These are phyloP conservation scores for Triglochin maritima DNA, from an alignment of 106 monocot genomes.

Conservation along the genomic window DNA sequence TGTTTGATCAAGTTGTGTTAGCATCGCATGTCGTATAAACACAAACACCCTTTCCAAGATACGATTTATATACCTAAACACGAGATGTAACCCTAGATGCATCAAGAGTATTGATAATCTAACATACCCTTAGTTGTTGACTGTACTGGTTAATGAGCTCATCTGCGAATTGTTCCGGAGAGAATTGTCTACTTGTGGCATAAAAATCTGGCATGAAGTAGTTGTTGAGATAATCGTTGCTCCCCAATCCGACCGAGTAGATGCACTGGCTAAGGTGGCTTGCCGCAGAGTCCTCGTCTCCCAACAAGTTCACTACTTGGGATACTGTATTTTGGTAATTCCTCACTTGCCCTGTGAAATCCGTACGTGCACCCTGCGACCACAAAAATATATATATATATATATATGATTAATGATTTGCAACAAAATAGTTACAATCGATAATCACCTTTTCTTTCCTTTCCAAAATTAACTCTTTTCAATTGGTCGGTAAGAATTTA, in stretches of 20 bases:
- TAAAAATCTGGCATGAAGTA: constrained; percentile 89
- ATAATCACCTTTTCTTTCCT: too few relatives aligned
- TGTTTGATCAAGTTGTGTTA: too few relatives aligned
- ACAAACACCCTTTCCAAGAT: too few relatives aligned
- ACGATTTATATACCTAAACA: too few relatives aligned
- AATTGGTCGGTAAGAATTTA: background rate
- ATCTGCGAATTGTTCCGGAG: constrained; percentile 57
- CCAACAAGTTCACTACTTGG: constrained; percentile 44
- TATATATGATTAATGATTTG: too few relatives aligned
- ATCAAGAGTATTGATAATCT: too few relatives aligned
- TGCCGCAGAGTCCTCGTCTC: constrained; percentile 50
- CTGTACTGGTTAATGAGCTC: constrained; percentile 55
- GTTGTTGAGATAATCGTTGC: constrained; percentile 99
- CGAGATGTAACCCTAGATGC: too few relatives aligned
- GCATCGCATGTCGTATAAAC: too few relatives aligned
- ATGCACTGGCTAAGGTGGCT: constrained; percentile 77
- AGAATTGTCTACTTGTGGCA: constrained; percentile 49
- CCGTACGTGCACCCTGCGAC: constrained; percentile 51
- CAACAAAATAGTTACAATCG: too few relatives aligned
- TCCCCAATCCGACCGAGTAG: constrained; percentile 81
- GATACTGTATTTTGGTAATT: constrained; percentile 60
- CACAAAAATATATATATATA: background rate
- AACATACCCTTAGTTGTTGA: constrained; percentile 37
- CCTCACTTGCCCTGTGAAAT: constrained; percentile 49
- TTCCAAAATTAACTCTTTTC: background rate